These are phyloP conservation scores for Wickerhamomyces hampshirensis DNA, from an alignment of 805 yeast genomes.

Conservation along the genomic window DNA sequence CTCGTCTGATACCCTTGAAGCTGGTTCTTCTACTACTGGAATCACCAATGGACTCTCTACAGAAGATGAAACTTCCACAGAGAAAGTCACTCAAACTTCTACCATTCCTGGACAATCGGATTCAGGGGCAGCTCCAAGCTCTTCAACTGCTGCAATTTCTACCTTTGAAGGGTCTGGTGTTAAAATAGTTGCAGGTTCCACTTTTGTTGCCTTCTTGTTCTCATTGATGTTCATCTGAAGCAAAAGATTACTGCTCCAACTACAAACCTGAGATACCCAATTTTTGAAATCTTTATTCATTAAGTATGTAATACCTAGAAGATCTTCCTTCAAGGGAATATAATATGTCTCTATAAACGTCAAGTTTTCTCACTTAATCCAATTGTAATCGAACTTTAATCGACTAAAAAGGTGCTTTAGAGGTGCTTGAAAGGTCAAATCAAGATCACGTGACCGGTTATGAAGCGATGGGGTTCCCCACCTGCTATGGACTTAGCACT, in stretches of 20 bases:
- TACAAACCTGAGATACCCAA: too few species aligned
- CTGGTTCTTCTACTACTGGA: constrained; percentile 3
- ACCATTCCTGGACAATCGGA: constrained; percentile 1
- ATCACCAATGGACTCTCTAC: not conserved
- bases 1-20: constrained; percentile 11
- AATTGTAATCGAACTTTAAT: too few species aligned
- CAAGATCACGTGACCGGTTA: too few species aligned
- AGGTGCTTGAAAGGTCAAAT: too few species aligned
- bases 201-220: not conserved
- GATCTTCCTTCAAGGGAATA: too few species aligned
- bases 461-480: too few species aligned
- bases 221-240: not conserved
- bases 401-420: too few species aligned
- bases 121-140: not conserved
- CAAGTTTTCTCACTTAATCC: too few species aligned
- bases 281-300: too few species aligned
- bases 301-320: too few species aligned
- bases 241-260: not conserved
- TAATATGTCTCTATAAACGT: too few species aligned
- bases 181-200: not conserved
- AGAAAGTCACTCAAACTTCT: not conserved
- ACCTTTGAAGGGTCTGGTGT: constrained; percentile 5
- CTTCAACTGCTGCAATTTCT: not conserved
- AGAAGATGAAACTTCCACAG: not conserved
- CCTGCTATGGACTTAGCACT: too few species aligned